phyloP scores from a whole-genome alignment of 2,329 filamentous ascomycete genomes.

The Exophiala sideris region DNA sequence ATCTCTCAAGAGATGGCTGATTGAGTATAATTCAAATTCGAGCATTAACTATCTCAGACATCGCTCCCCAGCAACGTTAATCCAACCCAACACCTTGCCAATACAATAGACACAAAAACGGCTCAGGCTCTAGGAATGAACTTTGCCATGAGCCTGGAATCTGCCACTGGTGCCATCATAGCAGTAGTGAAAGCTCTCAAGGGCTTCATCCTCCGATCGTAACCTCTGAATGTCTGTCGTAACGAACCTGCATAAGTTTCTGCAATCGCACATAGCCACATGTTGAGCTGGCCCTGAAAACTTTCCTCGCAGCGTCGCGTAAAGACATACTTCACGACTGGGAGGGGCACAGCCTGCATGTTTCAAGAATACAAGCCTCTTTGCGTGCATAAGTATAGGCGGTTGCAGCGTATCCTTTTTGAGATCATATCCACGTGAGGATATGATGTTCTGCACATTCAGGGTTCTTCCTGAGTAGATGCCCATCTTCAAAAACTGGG shows the following conservation, averaged over 20 bases:
- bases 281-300: too few species aligned
- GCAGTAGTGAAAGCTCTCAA: not conserved
- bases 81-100: slow-evolving; percentile 19
- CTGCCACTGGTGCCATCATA: not conserved
- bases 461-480: too few species aligned
- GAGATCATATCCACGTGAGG: not conserved
- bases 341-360: not conserved
- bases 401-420: too few species aligned
- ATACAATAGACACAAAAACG: slow-evolving; percentile 1
- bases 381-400: too few species aligned
- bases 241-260: too few species aligned
- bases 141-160: not conserved
- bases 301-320: too few species aligned
- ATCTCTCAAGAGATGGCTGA: too few species aligned
- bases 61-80: not conserved
- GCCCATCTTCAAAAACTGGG: not conserved
- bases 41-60: not conserved
- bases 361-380: not conserved
- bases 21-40: too few species aligned
- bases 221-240: not conserved
- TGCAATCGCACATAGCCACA: too few species aligned
- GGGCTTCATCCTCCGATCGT: not conserved
- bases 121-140: not conserved
- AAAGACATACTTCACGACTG: too few species aligned
- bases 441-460: too few species aligned